Conservation (phyloP, 306 rosid species). For the Clitoria ternatea region DNA sequence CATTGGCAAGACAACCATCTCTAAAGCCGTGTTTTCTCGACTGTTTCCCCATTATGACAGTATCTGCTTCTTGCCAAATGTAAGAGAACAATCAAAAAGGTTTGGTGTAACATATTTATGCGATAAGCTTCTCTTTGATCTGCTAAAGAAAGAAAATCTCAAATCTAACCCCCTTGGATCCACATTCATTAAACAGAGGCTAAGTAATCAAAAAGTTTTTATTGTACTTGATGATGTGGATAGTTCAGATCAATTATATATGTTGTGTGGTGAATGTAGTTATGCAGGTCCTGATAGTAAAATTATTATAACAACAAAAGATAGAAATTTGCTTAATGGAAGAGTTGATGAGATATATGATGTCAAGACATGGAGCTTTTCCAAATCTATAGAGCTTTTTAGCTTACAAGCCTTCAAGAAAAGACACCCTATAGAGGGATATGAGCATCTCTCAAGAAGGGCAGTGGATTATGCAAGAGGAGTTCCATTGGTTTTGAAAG, state of each 20-base stretch:
- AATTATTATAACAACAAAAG: conserved; percentile 2
- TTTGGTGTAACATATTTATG: not conserved
- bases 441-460: not conserved
- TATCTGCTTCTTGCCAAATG: not conserved
- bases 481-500: not conserved
- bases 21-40: not conserved
- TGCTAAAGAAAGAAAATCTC: not conserved
- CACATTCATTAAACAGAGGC: not conserved
- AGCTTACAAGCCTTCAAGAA: not conserved
- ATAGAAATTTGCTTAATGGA: not conserved
- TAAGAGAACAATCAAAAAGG: not conserved
- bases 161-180: not conserved
- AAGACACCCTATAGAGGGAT: not conserved
- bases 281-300: not conserved
- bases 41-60: not conserved
- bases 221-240: conserved; percentile 18
- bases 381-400: not conserved
- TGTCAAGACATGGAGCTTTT: not conserved
- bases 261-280: not conserved
- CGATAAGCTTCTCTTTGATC: not conserved
- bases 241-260: not conserved
- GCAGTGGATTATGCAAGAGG: not conserved
- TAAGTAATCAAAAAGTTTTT: not conserved
- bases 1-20: conserved; percentile 21
- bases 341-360: not conserved